Conservation (phyloP, 192 early-diverging fungal species). For the Bifiguratus adelaidae region DNA sequence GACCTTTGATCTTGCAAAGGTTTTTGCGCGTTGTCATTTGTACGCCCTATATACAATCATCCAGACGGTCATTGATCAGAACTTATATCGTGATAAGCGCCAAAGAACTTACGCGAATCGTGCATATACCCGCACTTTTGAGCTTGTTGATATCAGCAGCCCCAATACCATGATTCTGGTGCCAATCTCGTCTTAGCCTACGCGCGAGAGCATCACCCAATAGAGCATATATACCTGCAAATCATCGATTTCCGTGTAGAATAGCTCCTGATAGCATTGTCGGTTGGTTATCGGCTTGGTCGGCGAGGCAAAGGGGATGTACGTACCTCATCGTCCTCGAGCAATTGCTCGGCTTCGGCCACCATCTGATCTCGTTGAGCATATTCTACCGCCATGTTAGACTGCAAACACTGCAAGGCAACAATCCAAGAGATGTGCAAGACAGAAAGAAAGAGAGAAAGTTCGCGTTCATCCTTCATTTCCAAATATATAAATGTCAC, state of each 20-base stretch:
- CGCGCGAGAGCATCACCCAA: slow-evolving; percentile 3
- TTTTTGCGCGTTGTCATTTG: slow-evolving; percentile 62
- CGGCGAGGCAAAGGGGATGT: no score
- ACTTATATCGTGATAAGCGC: not conserved
- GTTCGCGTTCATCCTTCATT: no score
- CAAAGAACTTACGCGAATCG: slow-evolving; percentile 41
- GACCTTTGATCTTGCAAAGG: slow-evolving; percentile 65
- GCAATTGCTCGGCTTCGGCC: no score
- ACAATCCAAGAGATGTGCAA: no score
- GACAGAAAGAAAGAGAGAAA: no score
- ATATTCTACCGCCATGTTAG: no score
- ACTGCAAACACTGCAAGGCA: no score
- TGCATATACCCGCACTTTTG: slow-evolving; percentile 64
- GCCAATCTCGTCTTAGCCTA: slow-evolving; percentile 20
- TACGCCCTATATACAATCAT: slow-evolving; percentile 33
- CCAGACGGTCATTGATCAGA: not conserved
- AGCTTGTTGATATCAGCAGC: slow-evolving; percentile 73
- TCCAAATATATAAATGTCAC: no score
- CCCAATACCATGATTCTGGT: slow-evolving; percentile 54
- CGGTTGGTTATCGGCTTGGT: no score
- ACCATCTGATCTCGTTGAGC: no score
- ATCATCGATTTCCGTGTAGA: slow-evolving; percentile 34
- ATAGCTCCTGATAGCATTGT: no score
- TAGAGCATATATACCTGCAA: slow-evolving; percentile 16
- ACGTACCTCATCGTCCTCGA: no score